Evolutionary conservation across 352 stramenopile genomes (phyloP).

Genomic region (Phytopythium litorale): DNA sequence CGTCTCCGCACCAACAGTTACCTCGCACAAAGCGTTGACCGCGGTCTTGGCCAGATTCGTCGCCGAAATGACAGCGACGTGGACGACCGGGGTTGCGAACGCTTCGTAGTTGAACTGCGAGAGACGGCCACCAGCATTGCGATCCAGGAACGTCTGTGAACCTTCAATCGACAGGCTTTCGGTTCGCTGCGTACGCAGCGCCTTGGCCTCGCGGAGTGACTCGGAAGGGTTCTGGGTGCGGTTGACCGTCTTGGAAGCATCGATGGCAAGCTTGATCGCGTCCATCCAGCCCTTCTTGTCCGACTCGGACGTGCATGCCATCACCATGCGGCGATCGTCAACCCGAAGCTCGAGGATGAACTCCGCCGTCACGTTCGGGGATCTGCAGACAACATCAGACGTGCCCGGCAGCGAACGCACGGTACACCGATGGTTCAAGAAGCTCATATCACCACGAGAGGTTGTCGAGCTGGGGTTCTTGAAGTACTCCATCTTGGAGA

Average conservation of each 20-base stretch:
- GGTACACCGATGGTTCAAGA: slow-evolving; percentile 72
- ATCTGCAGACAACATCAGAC: slow-evolving; percentile 65
- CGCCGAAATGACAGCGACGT: slow-evolving; percentile 75
- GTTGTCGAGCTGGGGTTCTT: slow-evolving; percentile 79
- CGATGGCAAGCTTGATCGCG: slow-evolving; percentile 79
- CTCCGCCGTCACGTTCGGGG: slow-evolving; percentile 64
- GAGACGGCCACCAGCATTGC: slow-evolving; percentile 60
- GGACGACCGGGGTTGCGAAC: slow-evolving; percentile 75
- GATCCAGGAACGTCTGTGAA: slow-evolving; percentile 51
- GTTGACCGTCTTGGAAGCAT: slow-evolving; percentile 81
- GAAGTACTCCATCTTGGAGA: slow-evolving; percentile 85
- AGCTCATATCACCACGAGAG: slow-evolving; percentile 75
- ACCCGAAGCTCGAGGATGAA: slow-evolving; percentile 73
- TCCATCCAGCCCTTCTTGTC: slow-evolving; percentile 88
- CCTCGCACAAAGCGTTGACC: slow-evolving; percentile 79
- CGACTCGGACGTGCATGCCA: slow-evolving; percentile 80
- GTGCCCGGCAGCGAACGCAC: slow-evolving; percentile 65
- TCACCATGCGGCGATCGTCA: slow-evolving; percentile 72
- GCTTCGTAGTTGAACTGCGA: slow-evolving; percentile 86
- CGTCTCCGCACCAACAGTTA: slow-evolving; percentile 74
- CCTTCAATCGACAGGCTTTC: slow-evolving; percentile 65
- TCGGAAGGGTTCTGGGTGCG: slow-evolving; percentile 49
- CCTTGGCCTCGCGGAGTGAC: slow-evolving; percentile 47
- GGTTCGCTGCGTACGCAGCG: slow-evolving; percentile 58
- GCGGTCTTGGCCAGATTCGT: slow-evolving; percentile 77